These are phyloP conservation scores for Holtermannia corniformis DNA, from an alignment of 768 basidiomycete species.

Conservation along the genomic window DNA sequence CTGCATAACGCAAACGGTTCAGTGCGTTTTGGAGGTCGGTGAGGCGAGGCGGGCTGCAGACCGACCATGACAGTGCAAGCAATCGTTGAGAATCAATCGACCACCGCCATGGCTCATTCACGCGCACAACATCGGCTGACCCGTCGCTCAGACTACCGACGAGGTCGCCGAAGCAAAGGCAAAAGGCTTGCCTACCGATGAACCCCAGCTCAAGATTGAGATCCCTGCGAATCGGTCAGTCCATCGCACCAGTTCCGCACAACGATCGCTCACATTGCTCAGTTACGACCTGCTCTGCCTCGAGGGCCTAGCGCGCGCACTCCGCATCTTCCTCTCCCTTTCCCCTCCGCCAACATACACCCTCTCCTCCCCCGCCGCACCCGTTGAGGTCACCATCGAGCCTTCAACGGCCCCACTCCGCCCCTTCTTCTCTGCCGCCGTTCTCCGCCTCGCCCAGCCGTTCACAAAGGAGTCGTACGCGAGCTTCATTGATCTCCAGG, in stretches of 20 bases:
- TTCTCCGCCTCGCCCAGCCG: conserved; percentile 71
- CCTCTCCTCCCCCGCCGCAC: conserved; percentile 56
- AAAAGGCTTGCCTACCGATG: conserved; percentile 74
- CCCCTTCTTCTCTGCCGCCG: conserved; percentile 81
- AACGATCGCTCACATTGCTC: conserved; percentile 7
- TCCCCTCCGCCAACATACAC: conserved; percentile 61
- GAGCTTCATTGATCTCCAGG: conserved; percentile 98
- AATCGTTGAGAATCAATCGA: no score
- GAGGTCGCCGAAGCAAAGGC: conserved; percentile 73
- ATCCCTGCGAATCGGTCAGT: conserved; percentile 87
- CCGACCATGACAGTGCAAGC: no score
- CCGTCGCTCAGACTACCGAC: conserved; percentile 60
- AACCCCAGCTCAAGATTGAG: conserved; percentile 94
- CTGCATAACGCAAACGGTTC: no score
- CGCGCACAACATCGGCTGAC: no score
- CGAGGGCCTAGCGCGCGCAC: conserved; percentile 82
- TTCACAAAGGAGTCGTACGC: conserved; percentile 84
- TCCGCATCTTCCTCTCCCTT: conserved; percentile 71
- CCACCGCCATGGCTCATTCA: no score
- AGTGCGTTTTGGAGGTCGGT: no score
- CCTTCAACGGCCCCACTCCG: conserved; percentile 77
- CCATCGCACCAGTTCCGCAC: conserved; percentile 2
- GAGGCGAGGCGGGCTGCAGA: no score
- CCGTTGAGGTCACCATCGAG: conserved; percentile 60
- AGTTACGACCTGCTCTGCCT: conserved; percentile 97